Conservation (phyloP, 2,329 filamentous ascomycete genomes). For the Nemania abortiva region DNA sequence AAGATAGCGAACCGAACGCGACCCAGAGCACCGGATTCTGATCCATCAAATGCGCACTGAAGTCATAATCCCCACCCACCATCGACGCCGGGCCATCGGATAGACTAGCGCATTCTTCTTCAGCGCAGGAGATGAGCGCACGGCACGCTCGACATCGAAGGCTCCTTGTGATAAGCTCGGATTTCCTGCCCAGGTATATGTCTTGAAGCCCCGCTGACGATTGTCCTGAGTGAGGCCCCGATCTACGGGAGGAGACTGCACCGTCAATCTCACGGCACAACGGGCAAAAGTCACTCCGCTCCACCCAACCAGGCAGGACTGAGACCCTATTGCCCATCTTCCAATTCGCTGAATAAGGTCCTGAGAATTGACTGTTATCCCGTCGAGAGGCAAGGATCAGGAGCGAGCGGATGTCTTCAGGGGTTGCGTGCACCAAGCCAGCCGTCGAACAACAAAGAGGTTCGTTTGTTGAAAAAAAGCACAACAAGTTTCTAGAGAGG, state of each 20-base stretch:
- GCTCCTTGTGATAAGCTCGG: slow-evolving; percentile 22
- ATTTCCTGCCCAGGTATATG: slow-evolving; percentile 22
- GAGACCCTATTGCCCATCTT: background rate
- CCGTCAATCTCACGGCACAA: slow-evolving; percentile 17
- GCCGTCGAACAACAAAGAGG: no score
- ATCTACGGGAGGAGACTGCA: slow-evolving; percentile 2
- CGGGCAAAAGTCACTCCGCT: slow-evolving; percentile 4
- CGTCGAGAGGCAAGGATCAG: background rate
- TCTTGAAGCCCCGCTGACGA: background rate
- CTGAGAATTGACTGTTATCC: background rate
- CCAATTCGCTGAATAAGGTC: no score
- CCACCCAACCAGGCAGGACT: background rate
- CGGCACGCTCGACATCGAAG: slow-evolving; percentile 4
- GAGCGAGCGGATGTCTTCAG: background rate
- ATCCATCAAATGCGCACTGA: slow-evolving; percentile 24
- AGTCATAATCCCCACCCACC: slow-evolving; percentile 14
- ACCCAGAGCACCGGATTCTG: slow-evolving; percentile 15
- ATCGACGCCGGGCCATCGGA: background rate
- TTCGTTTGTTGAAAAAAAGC: no score
- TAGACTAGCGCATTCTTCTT: slow-evolving; percentile 4
- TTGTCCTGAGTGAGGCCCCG: background rate
- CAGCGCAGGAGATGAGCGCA: slow-evolving; percentile 20
- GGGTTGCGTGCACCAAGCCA: no score
- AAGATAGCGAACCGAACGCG: slow-evolving; percentile 13
- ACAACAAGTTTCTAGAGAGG: no score